phyloP scores from a whole-genome alignment of 148 eudicot genomes.

The Agrostemma githago region DNA sequence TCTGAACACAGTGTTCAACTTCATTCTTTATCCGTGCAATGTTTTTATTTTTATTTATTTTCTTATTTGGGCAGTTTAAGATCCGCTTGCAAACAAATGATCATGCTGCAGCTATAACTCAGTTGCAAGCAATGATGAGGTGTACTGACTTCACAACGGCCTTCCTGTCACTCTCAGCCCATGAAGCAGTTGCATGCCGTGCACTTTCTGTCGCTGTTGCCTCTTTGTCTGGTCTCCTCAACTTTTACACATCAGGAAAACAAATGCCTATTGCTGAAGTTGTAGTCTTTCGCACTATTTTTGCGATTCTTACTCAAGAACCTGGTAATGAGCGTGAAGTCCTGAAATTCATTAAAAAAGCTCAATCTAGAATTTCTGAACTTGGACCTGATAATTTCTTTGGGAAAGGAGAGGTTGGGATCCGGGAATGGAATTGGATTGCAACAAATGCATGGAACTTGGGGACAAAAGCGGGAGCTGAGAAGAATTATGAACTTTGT shows the following conservation, averaged over 20 bases:
- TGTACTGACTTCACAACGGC: conserved; percentile 89
- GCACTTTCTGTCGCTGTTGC: conserved; percentile 80
- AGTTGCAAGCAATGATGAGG: conserved; percentile 70
- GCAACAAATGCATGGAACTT: conserved; percentile 70
- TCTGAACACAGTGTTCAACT: not conserved
- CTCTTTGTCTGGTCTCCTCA: conserved; percentile 65
- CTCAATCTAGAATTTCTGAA: conserved; percentile 53
- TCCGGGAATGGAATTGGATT: conserved; percentile 78
- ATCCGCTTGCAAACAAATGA: conserved; percentile 75
- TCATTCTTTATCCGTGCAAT: not conserved
- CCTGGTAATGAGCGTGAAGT: conserved; percentile 54
- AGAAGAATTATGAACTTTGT: conserved; percentile 51
- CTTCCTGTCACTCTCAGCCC: conserved; percentile 78
- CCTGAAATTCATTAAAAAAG: conserved; percentile 60
- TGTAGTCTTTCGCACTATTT: conserved; percentile 60
- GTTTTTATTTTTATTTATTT: not conserved
- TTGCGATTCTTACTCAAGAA: conserved; percentile 58
- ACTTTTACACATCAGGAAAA: conserved; percentile 71
- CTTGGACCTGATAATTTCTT: conserved; percentile 68
- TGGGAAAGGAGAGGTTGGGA: conserved; percentile 92
- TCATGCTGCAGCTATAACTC: conserved; percentile 59
- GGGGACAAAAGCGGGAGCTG: conserved; percentile 57
- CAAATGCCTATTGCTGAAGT: conserved; percentile 65
- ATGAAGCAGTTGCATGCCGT: conserved; percentile 82
- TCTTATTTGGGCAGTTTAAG: conserved; percentile 64